A percentile compares a stretch with the other conserved stretches of the same genome.
These are phyloP conservation scores for Mortierella sp. DNA, from an alignment of 371 early-diverging fungal species.

Conservation along the genomic window DNA sequence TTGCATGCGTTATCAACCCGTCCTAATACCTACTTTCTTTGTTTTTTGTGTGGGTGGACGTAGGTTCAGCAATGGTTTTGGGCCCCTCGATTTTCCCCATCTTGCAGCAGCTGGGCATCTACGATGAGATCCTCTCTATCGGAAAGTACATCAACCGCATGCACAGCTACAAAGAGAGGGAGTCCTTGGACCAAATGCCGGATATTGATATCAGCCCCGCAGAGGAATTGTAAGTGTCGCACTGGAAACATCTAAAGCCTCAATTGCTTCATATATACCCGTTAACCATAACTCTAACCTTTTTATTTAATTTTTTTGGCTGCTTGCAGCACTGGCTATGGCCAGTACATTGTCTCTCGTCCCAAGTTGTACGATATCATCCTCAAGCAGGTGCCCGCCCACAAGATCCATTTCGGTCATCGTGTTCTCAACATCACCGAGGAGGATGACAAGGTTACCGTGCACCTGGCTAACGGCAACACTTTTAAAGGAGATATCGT, in stretches of 20 bases:
- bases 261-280: background rate
- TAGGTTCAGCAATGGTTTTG: background rate
- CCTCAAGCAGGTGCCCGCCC: constrained; percentile 10
- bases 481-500: constrained; percentile 11
- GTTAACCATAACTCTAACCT: background rate
- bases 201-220: background rate
- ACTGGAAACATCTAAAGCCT: background rate
- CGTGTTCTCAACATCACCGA: background rate
- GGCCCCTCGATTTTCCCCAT: background rate
- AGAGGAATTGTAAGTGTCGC: background rate
- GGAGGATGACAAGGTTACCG: background rate
- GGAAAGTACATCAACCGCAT: background rate
- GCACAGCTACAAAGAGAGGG: background rate
- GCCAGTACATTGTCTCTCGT: constrained; percentile 13
- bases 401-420: constrained; percentile 16
- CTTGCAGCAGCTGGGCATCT: background rate
- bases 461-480: constrained; percentile 5
- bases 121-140: background rate
- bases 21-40: background rate
- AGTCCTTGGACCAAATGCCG: background rate
- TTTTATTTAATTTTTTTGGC: background rate
- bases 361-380: constrained; percentile 15
- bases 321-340: background rate
- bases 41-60: background rate
- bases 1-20: no score